A percentile compares a stretch with the other conserved stretches of the same genome.
phyloP scores from a whole-genome alignment of 768 basidiomycete species.

The Suillus bovinus region DNA sequence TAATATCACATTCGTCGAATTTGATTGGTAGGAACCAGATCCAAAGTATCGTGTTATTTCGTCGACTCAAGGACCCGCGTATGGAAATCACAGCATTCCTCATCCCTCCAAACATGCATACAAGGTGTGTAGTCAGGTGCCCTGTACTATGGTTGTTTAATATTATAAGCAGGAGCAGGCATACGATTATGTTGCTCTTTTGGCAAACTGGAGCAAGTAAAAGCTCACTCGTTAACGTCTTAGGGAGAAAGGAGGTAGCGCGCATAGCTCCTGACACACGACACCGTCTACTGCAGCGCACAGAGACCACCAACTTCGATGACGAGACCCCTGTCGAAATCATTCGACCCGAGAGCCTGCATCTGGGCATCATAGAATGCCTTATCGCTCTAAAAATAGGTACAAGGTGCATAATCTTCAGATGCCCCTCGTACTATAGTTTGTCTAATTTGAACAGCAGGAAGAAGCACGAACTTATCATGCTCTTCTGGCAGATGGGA shows the following conservation, averaged over 20 bases:
- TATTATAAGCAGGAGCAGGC: not conserved
- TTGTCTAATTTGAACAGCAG: not conserved
- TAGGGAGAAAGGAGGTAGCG: constrained; percentile 24
- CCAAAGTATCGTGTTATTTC: constrained; percentile 39
- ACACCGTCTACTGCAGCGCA: not conserved
- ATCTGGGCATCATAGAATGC: constrained; percentile 20
- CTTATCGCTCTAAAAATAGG: not conserved
- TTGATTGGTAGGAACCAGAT: not conserved
- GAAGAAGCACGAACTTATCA: constrained; percentile 20
- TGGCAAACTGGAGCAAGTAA: constrained; percentile 40
- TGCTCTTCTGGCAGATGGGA: constrained; percentile 45
- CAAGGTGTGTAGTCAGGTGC: not conserved
- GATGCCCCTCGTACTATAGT: not conserved
- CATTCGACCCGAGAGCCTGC: constrained; percentile 28
- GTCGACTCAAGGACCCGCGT: constrained; percentile 33
- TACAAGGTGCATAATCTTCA: not conserved
- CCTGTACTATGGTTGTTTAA: not conserved
- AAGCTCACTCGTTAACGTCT: constrained; percentile 38
- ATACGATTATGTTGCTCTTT: constrained; percentile 37
- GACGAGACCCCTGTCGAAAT: constrained; percentile 13
- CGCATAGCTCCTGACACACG: not conserved
- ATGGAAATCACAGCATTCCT: constrained; percentile 21
- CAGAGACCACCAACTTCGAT: constrained; percentile 24
- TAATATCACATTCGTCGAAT: not conserved
- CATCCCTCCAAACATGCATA: not conserved